Evolutionary conservation across 225 moss, liverwort and hornwort species (phyloP), one percentile per base, ranked within the genome.

Genomic region (Rhytidiadelphus loreus): DNA sequence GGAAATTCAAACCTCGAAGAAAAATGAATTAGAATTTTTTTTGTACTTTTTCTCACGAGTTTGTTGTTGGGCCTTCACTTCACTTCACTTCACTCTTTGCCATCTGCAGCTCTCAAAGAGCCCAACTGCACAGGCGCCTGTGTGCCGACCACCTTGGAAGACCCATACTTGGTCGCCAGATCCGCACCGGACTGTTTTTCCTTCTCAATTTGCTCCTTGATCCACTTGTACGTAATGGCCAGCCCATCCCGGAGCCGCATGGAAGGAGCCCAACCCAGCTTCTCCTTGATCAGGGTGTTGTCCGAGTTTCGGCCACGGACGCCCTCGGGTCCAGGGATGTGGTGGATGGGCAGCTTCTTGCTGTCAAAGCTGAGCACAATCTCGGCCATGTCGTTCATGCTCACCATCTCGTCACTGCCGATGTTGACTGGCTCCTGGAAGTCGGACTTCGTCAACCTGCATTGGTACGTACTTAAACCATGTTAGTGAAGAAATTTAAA

Each of bases 111-210:
- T 86, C 96, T 91, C 85, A 97, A 90, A 21, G 98, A 96, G 2
- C 98, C 98, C 43, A 98, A 83, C 50, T 97, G 94, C 81, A 98
- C 97, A 2, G 98, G 98, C 5, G 98, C 98, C 78, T 98, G 98
- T 0, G 98, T 98, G 87, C 98, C 96, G 39, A 98, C 98, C 81
- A 98, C 95, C 77, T 96, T 98, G 26, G 97, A 98, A 19, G 94
- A 85, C 1, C 97, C 93, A 9, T 95, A 98, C 87, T 93, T 95
- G 60, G 91, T 53, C 4, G 96, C 91, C 1, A 97, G 81, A 35
- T 93, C 94, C 0, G 80, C 87, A 4, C 95, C 95, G 9, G 90
- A 85, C 0, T 81, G 71, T 43, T 88, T 85, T 71, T 98, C 98
- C 88, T 95, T 94, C 76, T 92, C 94, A 6, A 97, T 90, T 82